Evolutionary conservation across 1,284 basidiomycete species (phyloP).

Genomic region (Phellopilus nigrolimitatus): DNA sequence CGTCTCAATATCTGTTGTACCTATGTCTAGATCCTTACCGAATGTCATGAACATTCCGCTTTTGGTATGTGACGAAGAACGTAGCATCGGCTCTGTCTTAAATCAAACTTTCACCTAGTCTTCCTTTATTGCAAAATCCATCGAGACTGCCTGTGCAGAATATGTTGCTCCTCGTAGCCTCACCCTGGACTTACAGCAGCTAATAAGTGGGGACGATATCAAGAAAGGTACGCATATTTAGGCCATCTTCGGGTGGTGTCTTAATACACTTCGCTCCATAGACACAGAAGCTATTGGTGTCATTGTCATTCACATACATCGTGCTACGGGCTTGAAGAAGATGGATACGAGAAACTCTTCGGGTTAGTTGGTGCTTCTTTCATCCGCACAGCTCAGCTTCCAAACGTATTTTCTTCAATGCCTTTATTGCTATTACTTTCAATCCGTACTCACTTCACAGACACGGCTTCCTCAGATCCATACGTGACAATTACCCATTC

Average conservation of each 20-base stretch:
- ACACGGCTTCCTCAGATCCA: constrained; percentile 28
- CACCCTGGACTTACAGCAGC: constrained; percentile 67
- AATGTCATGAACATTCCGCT: constrained; percentile 81
- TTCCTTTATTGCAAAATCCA: constrained; percentile 70
- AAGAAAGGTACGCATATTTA: constrained; percentile 29
- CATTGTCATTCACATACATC: constrained; percentile 62
- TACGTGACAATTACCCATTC: constrained; percentile 35
- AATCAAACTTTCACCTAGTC: too few relatives aligned
- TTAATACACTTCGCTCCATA: constrained; percentile 17
- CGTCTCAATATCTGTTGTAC: constrained; percentile 70
- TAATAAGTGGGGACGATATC: constrained; percentile 59
- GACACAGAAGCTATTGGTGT: constrained; percentile 69
- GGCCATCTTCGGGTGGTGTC: neutral
- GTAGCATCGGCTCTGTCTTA: too few relatives aligned
- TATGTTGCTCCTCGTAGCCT: constrained; percentile 71
- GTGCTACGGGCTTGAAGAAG: constrained; percentile 56
- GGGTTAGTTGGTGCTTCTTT: constrained; percentile 39
- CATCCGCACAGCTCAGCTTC: constrained; percentile 21
- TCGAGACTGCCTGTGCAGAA: constrained; percentile 58
- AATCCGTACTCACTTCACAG: constrained; percentile 23
- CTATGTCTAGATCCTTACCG: constrained; percentile 61
- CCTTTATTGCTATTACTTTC: constrained; percentile 32
- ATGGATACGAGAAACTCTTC: constrained; percentile 57
- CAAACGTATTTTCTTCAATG: constrained; percentile 26
- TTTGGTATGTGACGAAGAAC: too few relatives aligned